Evolutionary conservation across 768 basidiomycete genomes (phyloP).

Genomic region (Termitomyces sp.): DNA sequence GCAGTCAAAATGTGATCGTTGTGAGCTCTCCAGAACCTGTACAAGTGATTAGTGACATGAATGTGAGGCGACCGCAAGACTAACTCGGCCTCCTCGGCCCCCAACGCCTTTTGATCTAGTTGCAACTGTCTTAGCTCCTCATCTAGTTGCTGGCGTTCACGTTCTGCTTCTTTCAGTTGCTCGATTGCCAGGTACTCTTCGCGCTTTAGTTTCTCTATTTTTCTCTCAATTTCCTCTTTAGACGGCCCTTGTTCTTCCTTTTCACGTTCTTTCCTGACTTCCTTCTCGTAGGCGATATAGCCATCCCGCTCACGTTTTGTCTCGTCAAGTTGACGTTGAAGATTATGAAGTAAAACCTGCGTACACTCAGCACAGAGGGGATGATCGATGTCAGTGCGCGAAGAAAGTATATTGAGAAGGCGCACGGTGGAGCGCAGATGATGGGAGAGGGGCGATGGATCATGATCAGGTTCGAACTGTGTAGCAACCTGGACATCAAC

Average conservation of each 20-base stretch:
- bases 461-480: constrained; percentile 45
- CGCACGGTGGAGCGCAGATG: constrained; percentile 71
- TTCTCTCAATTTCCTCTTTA: constrained; percentile 63
- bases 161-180: constrained; percentile 71
- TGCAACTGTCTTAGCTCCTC: constrained; percentile 68
- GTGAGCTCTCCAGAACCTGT: constrained; percentile 78
- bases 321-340: constrained; percentile 83
- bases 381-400: constrained; percentile 80
- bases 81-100: constrained; percentile 79
- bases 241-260: constrained; percentile 56
- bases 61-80: constrained; percentile 22
- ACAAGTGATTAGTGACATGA: constrained; percentile 1
- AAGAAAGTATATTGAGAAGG: constrained; percentile 72
- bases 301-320: constrained; percentile 89
- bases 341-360: constrained; percentile 65
- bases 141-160: constrained; percentile 71
- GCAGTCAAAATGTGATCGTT: constrained; percentile 64
- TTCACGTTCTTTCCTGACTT: constrained; percentile 78
- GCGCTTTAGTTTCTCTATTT: constrained; percentile 64
- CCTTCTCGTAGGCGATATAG: constrained; percentile 89
- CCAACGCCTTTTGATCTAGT: constrained; percentile 71
- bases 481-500: constrained; percentile 21
- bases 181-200: constrained; percentile 69
- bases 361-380: constrained; percentile 96
- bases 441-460: constrained; percentile 72